Conservation (phyloP, 2,329 filamentous ascomycete species). For the Fusarium sp. region DNA sequence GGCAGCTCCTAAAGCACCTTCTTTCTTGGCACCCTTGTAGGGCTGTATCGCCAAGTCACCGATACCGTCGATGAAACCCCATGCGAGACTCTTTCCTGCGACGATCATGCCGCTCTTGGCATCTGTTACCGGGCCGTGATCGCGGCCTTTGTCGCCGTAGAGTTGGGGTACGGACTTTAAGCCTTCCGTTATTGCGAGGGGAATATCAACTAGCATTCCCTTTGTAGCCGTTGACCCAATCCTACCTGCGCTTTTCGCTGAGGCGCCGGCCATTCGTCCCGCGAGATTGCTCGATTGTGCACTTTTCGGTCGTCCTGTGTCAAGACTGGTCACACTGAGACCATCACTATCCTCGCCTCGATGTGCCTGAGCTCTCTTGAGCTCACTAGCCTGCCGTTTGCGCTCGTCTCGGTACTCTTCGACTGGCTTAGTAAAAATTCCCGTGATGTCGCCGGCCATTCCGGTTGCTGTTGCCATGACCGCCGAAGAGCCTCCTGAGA, state of each 20-base stretch:
- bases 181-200: slow-evolving; percentile 3
- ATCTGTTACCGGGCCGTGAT: background rate
- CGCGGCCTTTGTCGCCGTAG: background rate
- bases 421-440: background rate
- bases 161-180: background rate
- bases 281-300: background rate
- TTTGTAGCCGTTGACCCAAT: background rate
- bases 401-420: slow-evolving; percentile 2
- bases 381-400: background rate
- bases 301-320: background rate
- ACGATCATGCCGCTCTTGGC: background rate
- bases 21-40: background rate
- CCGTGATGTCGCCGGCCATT: background rate
- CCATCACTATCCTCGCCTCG: background rate
- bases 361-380: background rate
- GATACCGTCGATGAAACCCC: background rate
- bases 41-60: background rate
- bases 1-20: background rate
- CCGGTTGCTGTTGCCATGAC: background rate
- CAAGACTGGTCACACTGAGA: background rate
- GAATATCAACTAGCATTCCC: slow-evolving; percentile 7
- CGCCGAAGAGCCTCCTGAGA: background rate
- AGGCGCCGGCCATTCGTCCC: slow-evolving; percentile 5
- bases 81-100: background rate
- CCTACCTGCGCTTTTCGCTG: slow-evolving; percentile 6